Percentiles rank a stretch among this genome's conserved stretches.
phyloP scores from a whole-genome alignment of 1,139 yeast species.

The Citeromyces hawaiiensis region DNA sequence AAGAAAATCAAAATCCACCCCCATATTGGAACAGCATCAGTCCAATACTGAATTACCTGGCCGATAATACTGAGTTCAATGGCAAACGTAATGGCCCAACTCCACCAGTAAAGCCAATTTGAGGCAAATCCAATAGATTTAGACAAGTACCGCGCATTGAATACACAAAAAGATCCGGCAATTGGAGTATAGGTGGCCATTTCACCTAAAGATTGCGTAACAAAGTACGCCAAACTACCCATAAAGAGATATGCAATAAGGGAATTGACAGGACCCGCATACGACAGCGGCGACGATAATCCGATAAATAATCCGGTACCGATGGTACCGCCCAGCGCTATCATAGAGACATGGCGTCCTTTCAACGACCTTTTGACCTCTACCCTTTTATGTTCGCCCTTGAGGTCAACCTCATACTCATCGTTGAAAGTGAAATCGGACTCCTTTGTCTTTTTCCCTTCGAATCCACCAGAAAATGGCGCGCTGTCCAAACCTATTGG shows the following conservation, averaged over 20 bases:
- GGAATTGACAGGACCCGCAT: conserved; percentile 52
- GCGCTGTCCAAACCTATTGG: neutral
- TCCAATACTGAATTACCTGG: conserved; percentile 62
- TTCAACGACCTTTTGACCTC: conserved; percentile 10
- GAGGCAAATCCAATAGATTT: conserved; percentile 65
- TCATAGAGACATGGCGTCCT: conserved; percentile 44
- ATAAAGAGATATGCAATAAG: conserved; percentile 48
- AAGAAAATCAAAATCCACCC: conserved; percentile 61
- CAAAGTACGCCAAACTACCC: conserved; percentile 45
- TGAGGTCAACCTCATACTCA: neutral
- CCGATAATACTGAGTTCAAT: conserved; percentile 73
- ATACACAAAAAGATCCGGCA: conserved; percentile 48
- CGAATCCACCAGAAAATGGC: neutral
- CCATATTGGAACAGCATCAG: conserved; percentile 50
- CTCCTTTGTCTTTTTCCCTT: neutral
- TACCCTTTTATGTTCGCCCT: conserved; percentile 17
- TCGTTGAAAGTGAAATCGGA: neutral
- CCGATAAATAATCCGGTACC: conserved; percentile 59
- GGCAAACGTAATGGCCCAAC: conserved; percentile 71
- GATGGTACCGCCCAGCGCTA: conserved; percentile 56
- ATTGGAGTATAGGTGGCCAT: conserved; percentile 64
- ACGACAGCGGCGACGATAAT: conserved; percentile 32
- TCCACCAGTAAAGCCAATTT: conserved; percentile 73
- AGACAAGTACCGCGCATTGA: conserved; percentile 42
- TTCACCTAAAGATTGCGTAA: conserved; percentile 57